Conservation (phyloP, 208 protist genomes). For the Trypanosoma mega region DNA sequence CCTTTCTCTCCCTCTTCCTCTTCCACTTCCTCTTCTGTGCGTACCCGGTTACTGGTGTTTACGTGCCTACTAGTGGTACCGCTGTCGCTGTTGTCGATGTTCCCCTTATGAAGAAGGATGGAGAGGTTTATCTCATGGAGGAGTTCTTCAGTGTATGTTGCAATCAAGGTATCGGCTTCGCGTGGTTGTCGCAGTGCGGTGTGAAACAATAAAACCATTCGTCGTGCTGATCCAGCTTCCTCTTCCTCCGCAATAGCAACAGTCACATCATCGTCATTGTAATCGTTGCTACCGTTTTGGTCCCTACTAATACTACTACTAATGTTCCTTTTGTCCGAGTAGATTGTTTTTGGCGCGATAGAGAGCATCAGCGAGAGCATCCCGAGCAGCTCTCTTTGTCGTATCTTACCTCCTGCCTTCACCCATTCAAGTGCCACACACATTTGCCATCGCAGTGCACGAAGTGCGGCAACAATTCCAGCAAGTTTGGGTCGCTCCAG, state of each 20-base stretch:
- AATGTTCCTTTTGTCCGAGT: too few species aligned
- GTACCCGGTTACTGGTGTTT: neutral
- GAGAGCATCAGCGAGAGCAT: slow-evolving; percentile 57
- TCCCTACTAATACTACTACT: too few species aligned
- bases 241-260: too few species aligned
- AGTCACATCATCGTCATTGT: too few species aligned
- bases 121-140: too few species aligned
- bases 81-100: neutral
- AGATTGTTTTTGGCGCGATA: slow-evolving; percentile 30
- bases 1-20: slow-evolving; percentile 10
- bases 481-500: neutral
- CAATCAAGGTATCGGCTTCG: too few species aligned
- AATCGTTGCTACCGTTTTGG: too few species aligned
- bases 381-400: slow-evolving; percentile 49
- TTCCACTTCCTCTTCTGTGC: slow-evolving; percentile 14
- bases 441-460: slow-evolving; percentile 40
- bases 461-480: slow-evolving; percentile 60
- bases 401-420: slow-evolving; percentile 46
- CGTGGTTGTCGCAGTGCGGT: too few species aligned
- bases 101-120: too few species aligned
- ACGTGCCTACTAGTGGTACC: neutral
- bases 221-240: too few species aligned
- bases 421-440: slow-evolving; percentile 52
- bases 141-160: too few species aligned
- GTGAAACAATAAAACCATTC: too few species aligned